phyloP scores from a whole-genome alignment of 352 stramenopile genomes.

The Pythium phragmitis region DNA sequence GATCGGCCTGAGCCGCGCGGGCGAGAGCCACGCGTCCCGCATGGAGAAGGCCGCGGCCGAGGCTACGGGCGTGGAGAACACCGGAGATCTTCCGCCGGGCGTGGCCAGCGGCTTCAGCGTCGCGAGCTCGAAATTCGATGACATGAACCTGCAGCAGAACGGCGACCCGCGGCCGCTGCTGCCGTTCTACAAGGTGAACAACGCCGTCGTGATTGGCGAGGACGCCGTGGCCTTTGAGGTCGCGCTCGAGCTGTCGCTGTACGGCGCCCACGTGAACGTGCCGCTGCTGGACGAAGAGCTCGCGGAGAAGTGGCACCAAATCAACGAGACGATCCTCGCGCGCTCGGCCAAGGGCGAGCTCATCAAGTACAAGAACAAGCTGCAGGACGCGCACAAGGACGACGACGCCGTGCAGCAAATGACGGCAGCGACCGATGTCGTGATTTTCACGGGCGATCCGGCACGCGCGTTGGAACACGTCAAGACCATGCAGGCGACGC shows the following conservation, averaged over 20 bases:
- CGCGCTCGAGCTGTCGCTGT: slow-evolving; percentile 58
- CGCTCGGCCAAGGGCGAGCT: slow-evolving; percentile 56
- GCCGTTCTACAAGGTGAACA: slow-evolving; percentile 38
- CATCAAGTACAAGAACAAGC: slow-evolving; percentile 69
- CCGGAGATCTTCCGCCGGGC: background rate
- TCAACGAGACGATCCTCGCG: slow-evolving; percentile 53
- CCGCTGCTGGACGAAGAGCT: slow-evolving; percentile 59
- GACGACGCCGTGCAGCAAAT: slow-evolving; percentile 37
- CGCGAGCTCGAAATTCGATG: slow-evolving; percentile 17
- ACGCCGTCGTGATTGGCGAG: slow-evolving; percentile 60
- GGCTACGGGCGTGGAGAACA: background rate
- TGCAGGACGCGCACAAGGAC: slow-evolving; percentile 29
- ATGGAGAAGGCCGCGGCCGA: slow-evolving; percentile 9
- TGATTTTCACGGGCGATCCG: slow-evolving; percentile 62
- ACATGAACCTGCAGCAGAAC: slow-evolving; percentile 28
- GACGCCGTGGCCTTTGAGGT: slow-evolving; percentile 66
- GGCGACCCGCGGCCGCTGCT: slow-evolving; percentile 42
- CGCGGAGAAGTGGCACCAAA: slow-evolving; percentile 52
- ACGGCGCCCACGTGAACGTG: slow-evolving; percentile 61
- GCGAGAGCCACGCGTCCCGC: slow-evolving; percentile 35
- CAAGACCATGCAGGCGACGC: slow-evolving; percentile 40
- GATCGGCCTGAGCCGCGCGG: slow-evolving; percentile 47
- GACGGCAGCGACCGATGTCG: slow-evolving; percentile 42
- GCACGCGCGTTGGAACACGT: slow-evolving; percentile 47
- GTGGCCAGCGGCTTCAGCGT: slow-evolving; percentile 13